Base-by-base conservation (phyloP, 1,284 basidiomycete species). In the Sporisorium scitamineum region DNA sequence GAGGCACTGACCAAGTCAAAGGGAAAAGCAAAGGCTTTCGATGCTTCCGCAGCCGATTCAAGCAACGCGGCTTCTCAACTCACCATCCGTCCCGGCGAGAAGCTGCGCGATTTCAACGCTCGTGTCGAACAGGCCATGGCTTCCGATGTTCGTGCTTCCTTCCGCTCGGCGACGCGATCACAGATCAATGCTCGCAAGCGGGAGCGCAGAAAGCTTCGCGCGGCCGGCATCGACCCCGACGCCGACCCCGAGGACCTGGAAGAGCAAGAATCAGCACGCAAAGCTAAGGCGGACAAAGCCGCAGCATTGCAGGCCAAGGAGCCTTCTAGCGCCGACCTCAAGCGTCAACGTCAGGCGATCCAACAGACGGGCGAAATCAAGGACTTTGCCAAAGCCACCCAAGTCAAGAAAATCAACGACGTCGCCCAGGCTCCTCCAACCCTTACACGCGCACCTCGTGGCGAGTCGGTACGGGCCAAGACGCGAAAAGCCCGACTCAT, bases 91-190 rank as follows among this genome's bases (percentile, higher is more conserved):
- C 76, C 79, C 0, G 80, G 80, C 48, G 82, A 84, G 56, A 78
- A 78, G 67, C 60, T 84, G 50, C 62, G 69, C 26, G 80, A 82
- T 50, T 84, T 82, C 51, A 84, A 81, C 45, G 67, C 77, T 16
- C 74, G 82, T 41, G 81, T 84, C 18, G 82, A 82, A 42, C 71
- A 73, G 32, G 65, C 79, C 18, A 76, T 83, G 69, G 73, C 81
- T 1, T 41, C 65, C 16, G 73, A 78, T 14, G 62, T 83, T 18
- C 71, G 68, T 22, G 57, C 70, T 20, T 68, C 80, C 0, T 78
- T 81, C 70, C 61, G 69, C 27, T 67, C 68, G 3, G 77, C 75
- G 5, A 54, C 69, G 5, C 56, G 78, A 20, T 78, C 80, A 2
- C 48, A 65, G 22, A 77, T 74, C 44, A 81, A 81, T 27, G 71